phyloP scores from a whole-genome alignment of 2,329 filamentous ascomycete genomes.

The Penicillium paneum region DNA sequence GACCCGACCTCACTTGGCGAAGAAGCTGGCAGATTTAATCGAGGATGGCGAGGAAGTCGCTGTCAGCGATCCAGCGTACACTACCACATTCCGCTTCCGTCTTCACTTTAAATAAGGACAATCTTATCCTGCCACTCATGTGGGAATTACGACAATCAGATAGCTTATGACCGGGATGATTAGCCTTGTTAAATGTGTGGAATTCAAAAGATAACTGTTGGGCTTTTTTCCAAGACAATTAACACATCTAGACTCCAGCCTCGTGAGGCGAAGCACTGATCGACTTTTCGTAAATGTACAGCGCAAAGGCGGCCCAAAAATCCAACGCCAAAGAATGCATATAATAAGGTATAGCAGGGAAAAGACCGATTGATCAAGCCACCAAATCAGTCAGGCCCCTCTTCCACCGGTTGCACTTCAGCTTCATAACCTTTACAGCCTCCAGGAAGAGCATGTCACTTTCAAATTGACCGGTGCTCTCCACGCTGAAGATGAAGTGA shows the following conservation, averaged over 20 bases:
- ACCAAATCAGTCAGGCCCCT: conserved; percentile 44
- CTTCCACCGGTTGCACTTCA: conserved; percentile 64
- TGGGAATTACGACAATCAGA: conserved; percentile 2
- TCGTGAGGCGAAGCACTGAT: conserved; percentile 31
- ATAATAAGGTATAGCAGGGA: conserved; percentile 18
- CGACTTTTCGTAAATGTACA: conserved; percentile 37
- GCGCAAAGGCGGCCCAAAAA: conserved; percentile 28
- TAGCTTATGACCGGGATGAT: conserved; percentile 7
- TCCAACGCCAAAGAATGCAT: conserved; percentile 43
- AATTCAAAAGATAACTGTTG: conserved; percentile 22
- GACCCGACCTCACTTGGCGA: conserved; percentile 76
- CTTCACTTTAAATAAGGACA: conserved; percentile 45
- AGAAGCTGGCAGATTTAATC: conserved; percentile 74
- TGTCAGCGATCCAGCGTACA: conserved; percentile 89
- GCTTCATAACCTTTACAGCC: conserved; percentile 77
- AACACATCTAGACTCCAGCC: conserved; percentile 34
- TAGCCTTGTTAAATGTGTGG: conserved; percentile 12
- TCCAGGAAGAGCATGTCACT: conserved; percentile 93
- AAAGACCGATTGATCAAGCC: conserved; percentile 26
- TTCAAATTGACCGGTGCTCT: conserved; percentile 92
- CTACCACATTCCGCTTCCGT: conserved; percentile 65
- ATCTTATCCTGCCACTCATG: not conserved
- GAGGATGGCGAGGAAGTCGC: conserved; percentile 80
- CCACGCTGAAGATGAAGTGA: conserved; percentile 95
- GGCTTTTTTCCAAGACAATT: conserved; percentile 28